Conservation (phyloP, 2,329 filamentous ascomycete species). For the Calonectria crousiana region DNA sequence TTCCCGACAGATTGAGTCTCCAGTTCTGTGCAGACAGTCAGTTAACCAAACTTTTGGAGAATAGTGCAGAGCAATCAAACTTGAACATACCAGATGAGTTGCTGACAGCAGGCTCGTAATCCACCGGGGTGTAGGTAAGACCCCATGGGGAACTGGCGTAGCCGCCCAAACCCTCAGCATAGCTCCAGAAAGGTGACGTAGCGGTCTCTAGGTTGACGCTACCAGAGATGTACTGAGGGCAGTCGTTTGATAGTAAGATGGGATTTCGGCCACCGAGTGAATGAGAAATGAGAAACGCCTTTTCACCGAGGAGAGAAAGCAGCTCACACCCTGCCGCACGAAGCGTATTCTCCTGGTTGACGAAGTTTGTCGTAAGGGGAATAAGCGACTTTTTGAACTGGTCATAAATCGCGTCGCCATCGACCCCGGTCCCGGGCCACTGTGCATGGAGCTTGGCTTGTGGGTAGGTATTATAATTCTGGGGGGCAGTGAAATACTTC, state of each 20-base stretch:
- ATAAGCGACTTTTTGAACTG: conserved; percentile 36
- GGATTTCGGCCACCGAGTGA: conserved; percentile 32
- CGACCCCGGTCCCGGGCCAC: conserved; percentile 31
- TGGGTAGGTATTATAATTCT: conserved; percentile 28
- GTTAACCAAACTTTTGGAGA: background rate
- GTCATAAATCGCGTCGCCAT: conserved; percentile 29
- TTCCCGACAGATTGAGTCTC: conserved; percentile 24
- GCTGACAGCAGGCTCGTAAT: conserved; percentile 31
- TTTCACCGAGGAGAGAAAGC: conserved; percentile 31
- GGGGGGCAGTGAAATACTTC: conserved; percentile 30
- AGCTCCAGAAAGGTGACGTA: conserved; percentile 34
- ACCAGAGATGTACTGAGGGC: conserved; percentile 29
- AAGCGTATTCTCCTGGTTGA: conserved; percentile 28
- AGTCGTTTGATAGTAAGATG: conserved; percentile 33
- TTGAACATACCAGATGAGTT: conserved; percentile 29
- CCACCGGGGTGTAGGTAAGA: conserved; percentile 28
- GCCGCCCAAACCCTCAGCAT: conserved; percentile 31
- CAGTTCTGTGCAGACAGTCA: conserved; percentile 8
- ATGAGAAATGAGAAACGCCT: conserved; percentile 35
- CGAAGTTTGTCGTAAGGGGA: conserved; percentile 31
- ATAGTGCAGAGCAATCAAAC: background rate
- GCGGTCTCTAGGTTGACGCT: conserved; percentile 35
- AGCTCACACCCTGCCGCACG: conserved; percentile 32
- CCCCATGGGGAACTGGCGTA: conserved; percentile 28
- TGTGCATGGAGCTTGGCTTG: conserved; percentile 34